Evolutionary conservation across 345 rosid species (phyloP).

Genomic region (Hirschfeldia incana): DNA sequence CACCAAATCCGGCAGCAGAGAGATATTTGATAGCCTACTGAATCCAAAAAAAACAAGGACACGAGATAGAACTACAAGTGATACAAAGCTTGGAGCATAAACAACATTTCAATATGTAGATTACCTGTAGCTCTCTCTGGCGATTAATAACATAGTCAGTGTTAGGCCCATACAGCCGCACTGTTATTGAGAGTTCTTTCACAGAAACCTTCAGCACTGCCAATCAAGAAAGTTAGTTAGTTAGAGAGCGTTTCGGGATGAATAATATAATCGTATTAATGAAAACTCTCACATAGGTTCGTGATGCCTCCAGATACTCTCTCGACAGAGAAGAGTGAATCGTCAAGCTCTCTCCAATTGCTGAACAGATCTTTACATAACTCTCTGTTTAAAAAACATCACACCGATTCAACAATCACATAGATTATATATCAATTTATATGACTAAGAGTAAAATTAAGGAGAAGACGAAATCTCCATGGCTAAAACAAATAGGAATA

Average conservation of each 20-base stretch:
- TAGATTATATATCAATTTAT: neutral
- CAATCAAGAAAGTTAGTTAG: no score
- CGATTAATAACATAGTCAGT: conserved; percentile 88
- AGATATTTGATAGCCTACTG: conserved; percentile 88
- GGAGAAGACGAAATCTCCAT: conserved; percentile 7
- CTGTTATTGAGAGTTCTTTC: conserved; percentile 64
- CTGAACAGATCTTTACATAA: conserved; percentile 84
- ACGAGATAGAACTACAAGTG: conserved; percentile 9
- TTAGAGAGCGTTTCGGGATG: neutral
- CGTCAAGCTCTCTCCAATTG: conserved; percentile 68
- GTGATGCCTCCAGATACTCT: conserved; percentile 95
- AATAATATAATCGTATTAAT: neutral
- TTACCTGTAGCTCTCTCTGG: conserved; percentile 71
- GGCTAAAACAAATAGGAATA: neutral
- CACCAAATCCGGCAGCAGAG: conserved; percentile 97
- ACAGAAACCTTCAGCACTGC: conserved; percentile 85
- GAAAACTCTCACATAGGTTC: conserved; percentile 69
- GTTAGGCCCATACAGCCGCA: conserved; percentile 90
- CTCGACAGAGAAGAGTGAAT: conserved; percentile 65
- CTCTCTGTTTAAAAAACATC: conserved; percentile 42
- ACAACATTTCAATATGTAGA: neutral
- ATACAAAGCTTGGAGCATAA: neutral
- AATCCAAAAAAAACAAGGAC: conserved; percentile 29
- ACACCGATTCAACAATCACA: conserved; percentile 16
- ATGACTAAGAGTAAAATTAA: neutral